A percentile compares a stretch with the other conserved stretches of the same genome.
Evolutionary conservation across 1,284 basidiomycete genomes (phyloP).

Genomic region (Spongiforma sp.): DNA sequence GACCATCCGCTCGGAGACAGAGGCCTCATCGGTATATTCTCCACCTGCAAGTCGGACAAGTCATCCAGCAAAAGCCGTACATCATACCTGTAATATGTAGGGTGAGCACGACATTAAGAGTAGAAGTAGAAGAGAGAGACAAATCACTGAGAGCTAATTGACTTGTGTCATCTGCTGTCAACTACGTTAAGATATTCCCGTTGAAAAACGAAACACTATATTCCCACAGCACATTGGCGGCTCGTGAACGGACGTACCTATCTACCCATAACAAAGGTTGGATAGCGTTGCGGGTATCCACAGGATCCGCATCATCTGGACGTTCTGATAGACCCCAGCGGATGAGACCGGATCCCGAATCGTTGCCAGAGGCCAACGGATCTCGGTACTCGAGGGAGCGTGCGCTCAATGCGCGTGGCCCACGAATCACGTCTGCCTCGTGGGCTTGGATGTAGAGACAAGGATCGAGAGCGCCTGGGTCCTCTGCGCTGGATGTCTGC

Average conservation of each 20-base stretch:
- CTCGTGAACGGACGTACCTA: conserved; percentile 45
- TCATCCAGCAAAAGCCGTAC: conserved; percentile 72
- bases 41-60: conserved; percentile 34
- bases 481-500: conserved; percentile 2
- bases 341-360: conserved; percentile 50
- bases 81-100: conserved; percentile 66
- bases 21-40: conserved; percentile 11
- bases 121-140: conserved; percentile 17
- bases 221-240: conserved; percentile 8
- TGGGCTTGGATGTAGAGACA: conserved; percentile 64
- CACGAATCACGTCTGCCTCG: conserved; percentile 67
- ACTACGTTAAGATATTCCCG: conserved; percentile 6
- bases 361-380: conserved; percentile 12
- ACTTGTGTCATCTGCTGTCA: conserved; percentile 9
- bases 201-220: conserved; percentile 9
- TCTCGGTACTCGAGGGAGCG: conserved; percentile 51
- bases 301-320: conserved; percentile 9
- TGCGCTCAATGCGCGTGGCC: conserved; percentile 47
- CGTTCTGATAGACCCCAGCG: conserved; percentile 40
- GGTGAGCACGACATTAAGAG: conserved; percentile 17
- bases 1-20: conserved; percentile 73
- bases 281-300: conserved; percentile 3
- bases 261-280: conserved; percentile 65
- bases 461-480: conserved; percentile 29
- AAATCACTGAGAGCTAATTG: conserved; percentile 11